phyloP scores from a whole-genome alignment of 352 stramenopile species.

The Globisporangium camurandrum region DNA sequence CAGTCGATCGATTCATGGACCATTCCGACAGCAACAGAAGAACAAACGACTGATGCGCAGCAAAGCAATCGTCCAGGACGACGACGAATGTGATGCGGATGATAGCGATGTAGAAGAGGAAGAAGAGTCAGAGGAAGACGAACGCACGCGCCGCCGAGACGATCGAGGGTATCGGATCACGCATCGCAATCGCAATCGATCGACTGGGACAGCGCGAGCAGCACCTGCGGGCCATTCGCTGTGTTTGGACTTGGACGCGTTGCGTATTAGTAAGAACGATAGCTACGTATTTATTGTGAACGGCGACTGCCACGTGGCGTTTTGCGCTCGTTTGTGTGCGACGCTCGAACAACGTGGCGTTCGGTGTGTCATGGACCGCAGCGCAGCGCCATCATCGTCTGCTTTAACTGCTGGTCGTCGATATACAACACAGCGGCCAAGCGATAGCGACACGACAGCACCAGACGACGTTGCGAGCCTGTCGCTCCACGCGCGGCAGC shows the following conservation, averaged over 20 bases:
- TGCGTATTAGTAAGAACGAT: too few species aligned
- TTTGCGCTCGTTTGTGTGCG: too few species aligned
- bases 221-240: conserved; percentile 77
- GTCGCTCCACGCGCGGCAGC: conserved; percentile 49
- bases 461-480: conserved; percentile 7
- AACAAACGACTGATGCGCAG: conserved; percentile 23
- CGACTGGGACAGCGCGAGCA: too few species aligned
- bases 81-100: conserved; percentile 3
- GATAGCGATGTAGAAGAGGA: conserved; percentile 17
- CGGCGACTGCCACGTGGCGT: conserved; percentile 49
- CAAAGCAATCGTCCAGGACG: conserved; percentile 9
- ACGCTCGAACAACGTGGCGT: too few species aligned
- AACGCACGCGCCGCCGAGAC: not conserved
- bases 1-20: conserved; percentile 12
- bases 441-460: not conserved
- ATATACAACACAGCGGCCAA: too few species aligned
- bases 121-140: conserved; percentile 6
- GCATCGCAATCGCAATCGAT: too few species aligned
- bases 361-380: conserved; percentile 34
- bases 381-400: conserved; percentile 1
- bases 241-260: conserved; percentile 46
- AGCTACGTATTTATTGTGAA: too few species aligned
- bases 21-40: conserved; percentile 26
- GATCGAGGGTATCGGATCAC: too few species aligned
- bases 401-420: too few species aligned